Conservation (phyloP, 1,284 basidiomycete genomes). For the Irpex lacteus region DNA sequence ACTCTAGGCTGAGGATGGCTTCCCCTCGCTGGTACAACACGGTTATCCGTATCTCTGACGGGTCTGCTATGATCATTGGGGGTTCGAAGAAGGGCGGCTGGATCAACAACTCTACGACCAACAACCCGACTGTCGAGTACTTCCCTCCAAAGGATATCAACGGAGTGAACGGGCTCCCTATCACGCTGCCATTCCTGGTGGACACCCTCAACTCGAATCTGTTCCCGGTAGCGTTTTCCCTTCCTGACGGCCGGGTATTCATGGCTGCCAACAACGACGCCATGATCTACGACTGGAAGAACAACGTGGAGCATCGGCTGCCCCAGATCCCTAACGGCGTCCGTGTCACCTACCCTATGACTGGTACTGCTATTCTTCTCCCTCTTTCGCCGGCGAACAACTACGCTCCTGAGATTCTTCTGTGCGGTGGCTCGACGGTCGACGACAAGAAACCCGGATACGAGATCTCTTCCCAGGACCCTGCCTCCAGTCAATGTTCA, state of each 20-base stretch:
- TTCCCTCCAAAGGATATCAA: constrained; percentile 75
- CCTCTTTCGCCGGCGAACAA: constrained; percentile 62
- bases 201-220: constrained; percentile 79
- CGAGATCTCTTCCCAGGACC: constrained; percentile 65
- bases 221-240: constrained; percentile 72
- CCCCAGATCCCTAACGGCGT: constrained; percentile 77
- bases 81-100: constrained; percentile 78
- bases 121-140: constrained; percentile 81
- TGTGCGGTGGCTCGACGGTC: constrained; percentile 76
- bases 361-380: constrained; percentile 69
- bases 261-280: constrained; percentile 78
- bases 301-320: constrained; percentile 61
- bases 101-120: constrained; percentile 75
- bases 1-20: constrained; percentile 60
- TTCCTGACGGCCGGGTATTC: constrained; percentile 76
- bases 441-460: constrained; percentile 60
- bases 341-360: constrained; percentile 81
- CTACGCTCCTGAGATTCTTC: constrained; percentile 68
- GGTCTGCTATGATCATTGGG: constrained; percentile 79
- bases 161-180: constrained; percentile 61
- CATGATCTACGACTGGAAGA: constrained; percentile 77
- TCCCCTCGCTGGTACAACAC: constrained; percentile 80
- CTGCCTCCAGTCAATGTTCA: constrained; percentile 71
- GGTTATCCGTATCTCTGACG: constrained; percentile 65
- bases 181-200: constrained; percentile 60